Percentiles rank a stretch among this genome's conserved stretches.
phyloP scores from a whole-genome alignment of 2,329 filamentous ascomycete genomes.

The Proliferodiscus dingleyae region DNA sequence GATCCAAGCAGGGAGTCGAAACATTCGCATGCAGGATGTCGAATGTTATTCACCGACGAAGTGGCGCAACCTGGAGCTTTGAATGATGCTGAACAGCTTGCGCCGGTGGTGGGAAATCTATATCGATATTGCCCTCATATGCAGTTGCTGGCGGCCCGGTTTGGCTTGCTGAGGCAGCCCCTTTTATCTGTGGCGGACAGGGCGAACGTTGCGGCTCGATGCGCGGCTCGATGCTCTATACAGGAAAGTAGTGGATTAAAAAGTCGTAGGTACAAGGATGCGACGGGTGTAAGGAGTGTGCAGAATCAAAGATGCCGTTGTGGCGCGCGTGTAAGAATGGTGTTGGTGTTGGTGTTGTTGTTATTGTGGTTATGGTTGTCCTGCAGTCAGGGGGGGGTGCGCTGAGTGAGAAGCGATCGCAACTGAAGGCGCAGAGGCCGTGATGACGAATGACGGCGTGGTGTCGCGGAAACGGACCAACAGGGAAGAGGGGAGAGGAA shows the following conservation, averaged over 20 bases:
- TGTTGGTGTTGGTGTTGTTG: slow-evolving; percentile 9
- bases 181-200: no score
- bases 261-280: slow-evolving; percentile 16
- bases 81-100: slow-evolving; percentile 1
- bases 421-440: slow-evolving; percentile 4
- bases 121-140: slow-evolving; percentile 2
- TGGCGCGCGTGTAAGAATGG: slow-evolving; percentile 14
- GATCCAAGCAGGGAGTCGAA: slow-evolving; percentile 51
- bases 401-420: slow-evolving; percentile 4
- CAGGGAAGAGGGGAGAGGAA: slow-evolving; percentile 1
- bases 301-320: slow-evolving; percentile 23
- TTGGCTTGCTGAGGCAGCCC: slow-evolving; percentile 2
- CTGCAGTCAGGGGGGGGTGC: no score
- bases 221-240: slow-evolving; percentile 11
- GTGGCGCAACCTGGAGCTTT: slow-evolving; percentile 12
- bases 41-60: background rate
- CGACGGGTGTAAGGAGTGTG: slow-evolving; percentile 14
- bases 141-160: slow-evolving; percentile 9
- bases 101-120: slow-evolving; percentile 7
- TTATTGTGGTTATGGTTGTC: background rate
- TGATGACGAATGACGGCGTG: slow-evolving; percentile 1
- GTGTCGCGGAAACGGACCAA: slow-evolving; percentile 10
- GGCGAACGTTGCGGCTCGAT: slow-evolving; percentile 5
- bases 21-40: slow-evolving; percentile 46
- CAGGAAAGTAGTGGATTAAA: slow-evolving; percentile 23